Base-by-base conservation (phyloP, 179 eudicot species). In the Spergularia azorica region DNA sequence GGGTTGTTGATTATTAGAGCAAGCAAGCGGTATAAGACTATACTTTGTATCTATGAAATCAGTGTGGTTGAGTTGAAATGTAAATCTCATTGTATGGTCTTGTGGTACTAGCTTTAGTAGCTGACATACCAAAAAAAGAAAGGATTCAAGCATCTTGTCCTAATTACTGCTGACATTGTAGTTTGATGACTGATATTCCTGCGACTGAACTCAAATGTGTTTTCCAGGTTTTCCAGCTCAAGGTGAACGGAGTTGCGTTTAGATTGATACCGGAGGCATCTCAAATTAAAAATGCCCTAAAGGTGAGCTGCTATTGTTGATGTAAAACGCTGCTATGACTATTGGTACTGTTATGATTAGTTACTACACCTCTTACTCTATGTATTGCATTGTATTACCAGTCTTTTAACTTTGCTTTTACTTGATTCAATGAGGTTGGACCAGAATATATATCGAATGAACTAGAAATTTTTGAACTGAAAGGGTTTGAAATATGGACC, bases 231-330 rank as follows among this genome's bases (percentile, higher is more conserved):
- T 81, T 89, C 39, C 88, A 93, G 85, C 88, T 91, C 64, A 88
- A 89, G 81, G 82, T 89, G 74, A 87, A 88, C 70, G 97, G 97
- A 20, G 95, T 90, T 76, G 89, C 94, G n/a, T 91, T 93, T 77
- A 88, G 97, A 85, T 82, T 93, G 79, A 84, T 93, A 76, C 98
- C 98, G 1, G 95, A 93, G 79, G 69, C 86, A 50, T 73, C 91
- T 71, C 95, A 93, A 83, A 73, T 93, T 78, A 83, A 80, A 78
- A 86, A 93, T 83, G 97, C 98, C 14, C 38, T 92, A 59, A 76
- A 51, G 89, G 98, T 92, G 73, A 82, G 85, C 76, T 50, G 36
- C 39, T 15, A 50, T 58, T 57, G 55, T 55, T 39, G 20, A 12
- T 65, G 36, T 66, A 59, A 39, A 39, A 17, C 17, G 6, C 9